Evolutionary conservation across 208 protist species (phyloP), one percentile per base, ranked within the genome.

Genomic region (Herpetomonas muscarum): DNA sequence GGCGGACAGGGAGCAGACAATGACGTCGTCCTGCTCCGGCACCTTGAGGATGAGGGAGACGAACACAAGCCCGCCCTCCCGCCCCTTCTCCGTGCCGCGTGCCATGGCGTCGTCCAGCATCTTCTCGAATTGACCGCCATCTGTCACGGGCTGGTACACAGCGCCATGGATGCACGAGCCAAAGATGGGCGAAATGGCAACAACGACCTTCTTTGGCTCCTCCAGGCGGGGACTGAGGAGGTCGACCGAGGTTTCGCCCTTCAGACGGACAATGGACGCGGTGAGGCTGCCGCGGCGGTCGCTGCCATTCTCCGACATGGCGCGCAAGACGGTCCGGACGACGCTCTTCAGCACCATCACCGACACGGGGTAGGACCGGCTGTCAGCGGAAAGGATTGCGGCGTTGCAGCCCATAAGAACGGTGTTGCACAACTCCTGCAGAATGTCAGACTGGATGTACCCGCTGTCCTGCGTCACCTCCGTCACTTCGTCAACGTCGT

Each of bases 141-240:
- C 71, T 9, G 53, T 25, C 30, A 89, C 65, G 42, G 60, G 61
- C 13, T 65, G 51, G 51, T 79, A 79, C 24, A 41, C 74, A 21
- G 82, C 81, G 45, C 81, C 80, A 56, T 88, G 76, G 34, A 92
- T 74, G 61, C 81, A 92, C 17, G 81, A 79, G 13, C 85, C 85
- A 57, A 87, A 92, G 37, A 89, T 79, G 39, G 85, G 85, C 28
- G 85, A 92, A 36, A 92, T 82, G 51, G 81, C 81, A 50, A 88
- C 79, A 22, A 89, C 76, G 5, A 92, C 73, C 56, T 86, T 87
- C 63, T 79, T 61, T 4, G 79, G 58, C 41, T 65, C 63, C 24
- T 61, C 69, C 12, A 29, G 19, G 12, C 55, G 47, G 30, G 63
- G 67, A 28, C 46, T 42, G 22, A 92, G 67, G 9, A 88, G 53